Evolutionary conservation across 2,329 filamentous ascomycete species (phyloP), one percentile per base, ranked within the genome.

Genomic region (Sarocladiaceae sp.): DNA sequence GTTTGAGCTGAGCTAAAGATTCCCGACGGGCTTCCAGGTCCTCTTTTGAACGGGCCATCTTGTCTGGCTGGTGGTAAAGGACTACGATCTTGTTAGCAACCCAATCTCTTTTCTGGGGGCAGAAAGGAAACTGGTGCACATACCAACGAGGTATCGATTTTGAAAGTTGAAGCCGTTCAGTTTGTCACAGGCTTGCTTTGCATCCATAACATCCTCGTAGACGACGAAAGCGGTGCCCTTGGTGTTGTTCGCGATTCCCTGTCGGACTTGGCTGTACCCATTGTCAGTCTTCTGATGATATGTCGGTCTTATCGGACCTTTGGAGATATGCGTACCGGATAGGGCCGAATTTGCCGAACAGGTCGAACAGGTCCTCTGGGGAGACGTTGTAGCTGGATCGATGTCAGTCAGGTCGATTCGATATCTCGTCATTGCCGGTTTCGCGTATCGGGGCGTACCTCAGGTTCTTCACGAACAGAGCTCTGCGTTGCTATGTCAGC

Each of bases 131-230:
- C 5, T 32, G 6, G 11, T 16, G 15, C 21, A 81, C 88, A 50
- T 80, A 94, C 88, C 89, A 61, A 98, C 93, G 58, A 98, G 87
- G 70, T 98, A 98, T 65, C 93, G 86, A 72, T 91, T 95, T 75
- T 98, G 93, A 69, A 98, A 98, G 75, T 98, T 98, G 82, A 95
- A 98, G 65, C 93, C 93, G 76, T 98, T 98, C 67, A 98, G 78
- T 75, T 97, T 96, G 76, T 98, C 93, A 77, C 93, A 97, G 62
- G 93, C 93, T 70, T 89, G 84, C 74, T 98, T 98, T 55, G 93
- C 90, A 76, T 98, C 93, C 79, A 93, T 86, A 56, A 97, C 91
- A 78, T 98, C 93, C 70, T 97, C 93, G 76, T 96, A 98, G 69
- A 98, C 93, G 58, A 98, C 93, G 69, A 95, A 98, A 55, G 91